Evolutionary conservation across 1,284 basidiomycete species (phyloP).

Genomic region (Apiotrichum gracile): DNA sequence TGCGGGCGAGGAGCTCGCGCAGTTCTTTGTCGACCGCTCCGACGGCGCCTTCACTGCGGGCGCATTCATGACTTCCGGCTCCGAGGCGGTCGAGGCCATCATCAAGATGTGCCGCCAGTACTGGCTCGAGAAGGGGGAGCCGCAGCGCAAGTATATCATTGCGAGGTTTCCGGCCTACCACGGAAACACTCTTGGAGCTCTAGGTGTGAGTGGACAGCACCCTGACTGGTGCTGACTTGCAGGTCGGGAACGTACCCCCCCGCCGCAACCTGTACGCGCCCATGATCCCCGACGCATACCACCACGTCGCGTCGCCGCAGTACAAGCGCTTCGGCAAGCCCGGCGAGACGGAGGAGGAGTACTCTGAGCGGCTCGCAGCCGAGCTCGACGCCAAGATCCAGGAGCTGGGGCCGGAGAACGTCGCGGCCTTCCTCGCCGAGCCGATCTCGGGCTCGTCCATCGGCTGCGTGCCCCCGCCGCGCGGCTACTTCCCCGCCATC

Average conservation of each 20-base stretch:
- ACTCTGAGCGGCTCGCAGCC: constrained; percentile 64
- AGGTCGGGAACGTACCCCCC: constrained; percentile 21
- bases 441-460: constrained; percentile 66
- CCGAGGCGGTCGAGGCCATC: constrained; percentile 31
- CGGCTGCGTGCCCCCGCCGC: constrained; percentile 49
- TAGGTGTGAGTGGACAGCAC: constrained; percentile 17
- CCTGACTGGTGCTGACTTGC: neutral
- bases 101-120: constrained; percentile 37
- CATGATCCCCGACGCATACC: constrained; percentile 46
- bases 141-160: constrained; percentile 67
- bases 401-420: constrained; percentile 69
- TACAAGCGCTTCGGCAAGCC: constrained; percentile 62
- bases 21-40: constrained; percentile 18
- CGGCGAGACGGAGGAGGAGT: constrained; percentile 65
- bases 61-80: constrained; percentile 29
- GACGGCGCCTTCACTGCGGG: constrained; percentile 24
- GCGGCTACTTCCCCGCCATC: constrained; percentile 55
- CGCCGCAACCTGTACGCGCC: constrained; percentile 52
- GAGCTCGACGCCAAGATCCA: constrained; percentile 79
- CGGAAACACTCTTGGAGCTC: constrained; percentile 64
- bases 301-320: constrained; percentile 57
- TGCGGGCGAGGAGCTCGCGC: constrained; percentile 21
- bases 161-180: constrained; percentile 73
- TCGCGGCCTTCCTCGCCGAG: constrained; percentile 48
- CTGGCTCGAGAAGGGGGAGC: constrained; percentile 59